Base-by-base conservation (phyloP, 2,329 filamentous ascomycete genomes). In the Torrubiella hemipterigena region DNA sequence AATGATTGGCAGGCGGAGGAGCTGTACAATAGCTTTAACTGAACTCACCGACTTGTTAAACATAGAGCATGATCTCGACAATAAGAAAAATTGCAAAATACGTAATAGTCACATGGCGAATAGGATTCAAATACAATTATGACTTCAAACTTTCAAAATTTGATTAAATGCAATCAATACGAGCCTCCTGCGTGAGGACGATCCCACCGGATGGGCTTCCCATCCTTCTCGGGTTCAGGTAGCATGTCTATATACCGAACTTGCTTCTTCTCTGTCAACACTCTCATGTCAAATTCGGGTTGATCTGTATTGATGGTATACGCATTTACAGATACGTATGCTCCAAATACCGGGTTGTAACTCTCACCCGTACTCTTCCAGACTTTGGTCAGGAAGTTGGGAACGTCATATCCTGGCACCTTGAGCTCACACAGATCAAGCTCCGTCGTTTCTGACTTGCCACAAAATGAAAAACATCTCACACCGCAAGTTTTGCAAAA, bases 401-500 rank as follows among this genome's bases (percentile, higher is more conserved):
- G 12, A 17, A 30, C 13, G 13, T 27, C 30, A 29, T 17, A 24
- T 12, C 28, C 31, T 7, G 31, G 25, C 26, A 28, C 17, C 12
- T 31, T 35, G 23, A 37, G 36, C 15, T 25, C 26, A 13, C 18
- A 18, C 19, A 32, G 30, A n/a, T 38, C 33, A 11, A 38, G 21
- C 8, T 34, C 31, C 7, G 25, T 27, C 7, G 32, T 24, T 21
- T 36, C 31, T 2, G 30, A 33, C 17, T 31, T 18, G 3, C 31
- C 38, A 15, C 30, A 28, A 13, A 55, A 40, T 5, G 47, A 49
- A 38, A 65, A 58, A 20, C 54, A 52, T 6, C 56, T 40, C 4
- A 57, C 53, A 1, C 58, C 59, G 38, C 61, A 65, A 1, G 49
- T 36, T 27, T 36, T 38, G 33, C 38, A 40, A 34, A 40, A 40